Evolutionary conservation across 495 filamentous ascomycete genomes (phyloP), one percentile per base, ranked within the genome.

Genomic region (Hypoxylon trugodes): DNA sequence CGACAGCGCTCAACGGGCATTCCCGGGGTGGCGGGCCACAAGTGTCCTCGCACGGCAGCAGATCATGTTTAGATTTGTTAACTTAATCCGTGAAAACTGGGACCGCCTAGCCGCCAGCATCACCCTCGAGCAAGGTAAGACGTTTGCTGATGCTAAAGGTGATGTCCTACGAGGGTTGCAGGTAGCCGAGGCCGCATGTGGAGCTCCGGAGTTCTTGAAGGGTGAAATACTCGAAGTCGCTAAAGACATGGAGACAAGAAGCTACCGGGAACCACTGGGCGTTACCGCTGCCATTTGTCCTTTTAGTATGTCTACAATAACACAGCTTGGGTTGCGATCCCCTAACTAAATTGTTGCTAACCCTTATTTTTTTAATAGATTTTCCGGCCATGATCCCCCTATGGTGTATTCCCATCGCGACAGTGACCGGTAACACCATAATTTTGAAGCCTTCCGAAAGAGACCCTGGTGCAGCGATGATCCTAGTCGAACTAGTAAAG

Each of bases 321-420:
- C 8, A n/a, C n/a, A n/a, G n/a, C n/a, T n/a, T n/a, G n/a, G n/a
- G n/a, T n/a, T n/a, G n/a, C n/a, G n/a, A n/a, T n/a, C n/a, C n/a
- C n/a, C n/a, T n/a, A n/a, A n/a, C n/a, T n/a, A n/a, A n/a, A n/a
- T n/a, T 21, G 10, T 49, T 41, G 33, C 68, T 77, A 47, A 72
- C 65, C 18, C 4, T 12, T 28, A 7, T 37, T 50, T 28, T 10
- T 35, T 8, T 43, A 22, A 21, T 65, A 96, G 91, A 98, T 81
- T 99, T 99, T 81, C 95, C 95, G 36, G 95, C 95, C 64, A 99
- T 99, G 95, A 99, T 99, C 76, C 95, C 95, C 15, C 82, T 99
- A 6, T 99, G 95, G 95, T 96, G 85, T 50, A 96, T 98, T 52
- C 96, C 95, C 15, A 87, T 98, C 71, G 96, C 95, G 35, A 97